A percentile compares a stretch with the other conserved stretches of the same genome.
phyloP scores from a whole-genome alignment of 768 basidiomycete genomes.

The Amanita rimosa region DNA sequence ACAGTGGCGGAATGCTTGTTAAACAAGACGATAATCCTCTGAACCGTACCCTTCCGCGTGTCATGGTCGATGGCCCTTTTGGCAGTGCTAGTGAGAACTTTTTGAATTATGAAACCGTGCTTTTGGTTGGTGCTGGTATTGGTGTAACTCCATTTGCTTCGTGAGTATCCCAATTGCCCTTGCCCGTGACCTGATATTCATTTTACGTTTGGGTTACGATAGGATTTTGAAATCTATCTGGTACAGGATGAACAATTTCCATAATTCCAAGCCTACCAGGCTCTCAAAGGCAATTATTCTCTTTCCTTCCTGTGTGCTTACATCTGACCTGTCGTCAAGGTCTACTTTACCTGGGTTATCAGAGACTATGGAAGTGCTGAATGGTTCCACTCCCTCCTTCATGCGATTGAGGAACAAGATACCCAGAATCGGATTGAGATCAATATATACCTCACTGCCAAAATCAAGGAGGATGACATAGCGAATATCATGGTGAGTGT shows the following conservation, averaged over 20 bases:
- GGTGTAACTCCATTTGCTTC: conserved; percentile 96
- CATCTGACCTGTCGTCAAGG: conserved; percentile 18
- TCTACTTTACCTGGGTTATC: conserved; percentile 94
- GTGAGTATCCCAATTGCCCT: conserved; percentile 32
- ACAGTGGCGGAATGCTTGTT: conserved; percentile 49
- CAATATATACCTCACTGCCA: conserved; percentile 87
- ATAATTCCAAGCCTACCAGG: conserved; percentile 62
- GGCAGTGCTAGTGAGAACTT: conserved; percentile 90
- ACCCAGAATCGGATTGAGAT: conserved; percentile 80
- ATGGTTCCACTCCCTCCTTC: conserved; percentile 90
- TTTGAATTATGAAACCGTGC: conserved; percentile 77
- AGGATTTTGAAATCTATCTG: conserved; percentile 86
- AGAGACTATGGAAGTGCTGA: conserved; percentile 84
- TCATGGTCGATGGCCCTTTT: conserved; percentile 97
- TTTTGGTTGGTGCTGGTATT: conserved; percentile 91
- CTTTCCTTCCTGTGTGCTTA: background rate
- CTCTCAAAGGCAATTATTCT: conserved; percentile 61
- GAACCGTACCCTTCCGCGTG: conserved; percentile 69
- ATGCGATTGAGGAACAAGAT: conserved; percentile 92
- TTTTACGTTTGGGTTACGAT: background rate
- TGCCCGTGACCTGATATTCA: background rate
- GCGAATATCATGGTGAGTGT: conserved; percentile 69
- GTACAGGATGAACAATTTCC: conserved; percentile 92
- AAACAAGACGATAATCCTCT: conserved; percentile 46
- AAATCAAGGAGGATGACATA: conserved; percentile 87